Base-by-base conservation (phyloP, 2,329 filamentous ascomycete genomes). In the Xylariomycetidae sp. region DNA sequence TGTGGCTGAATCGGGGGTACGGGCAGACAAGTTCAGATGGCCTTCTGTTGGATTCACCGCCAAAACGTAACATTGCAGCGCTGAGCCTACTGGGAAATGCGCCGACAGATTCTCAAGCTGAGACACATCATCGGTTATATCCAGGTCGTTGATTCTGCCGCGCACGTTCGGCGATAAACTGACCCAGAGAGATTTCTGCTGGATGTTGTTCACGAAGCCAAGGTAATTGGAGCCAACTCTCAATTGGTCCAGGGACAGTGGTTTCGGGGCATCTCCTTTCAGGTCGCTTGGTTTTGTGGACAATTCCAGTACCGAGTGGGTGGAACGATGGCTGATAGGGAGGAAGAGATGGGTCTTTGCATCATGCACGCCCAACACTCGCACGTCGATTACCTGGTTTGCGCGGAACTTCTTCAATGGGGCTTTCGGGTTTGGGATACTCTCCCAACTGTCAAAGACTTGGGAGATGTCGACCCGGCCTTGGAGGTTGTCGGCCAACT, bases 401-500 rank as follows among this genome's bases (percentile, higher is more conserved):
- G 72, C 67, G 41, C 76, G 73, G 62, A 94, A 93, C 42, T 74
- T 72, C 35, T 70, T 68, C n/a, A 96, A 67, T 2, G 92, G 90
- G 18, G 78, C 70, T 59, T 90, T 95, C 37, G 80, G 75, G 53
- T 95, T 79, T 35, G 77, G 70, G 50, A 98, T 92, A 26, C 90
- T 81, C 29, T 93, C 83, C 82, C 84, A 95, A 9, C 70, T 71
- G 56, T 95, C 85, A 56, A 94, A 98, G 10, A 89, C 64, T 56
- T 96, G 87, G 1, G 92, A 93, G 5, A 92, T 76, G 53, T 95
- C 90, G 39, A 98, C 80, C 13, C 92, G 85, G n/a, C 90, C 92
- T 55, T 93, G 85, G 7, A 94, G 71, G 44, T 88, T 87, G 52
- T 93, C 86, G 26, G 86, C 82, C 31, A 96, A 71, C 46, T 85